A percentile compares a stretch with the other conserved stretches of the same genome.
Evolutionary conservation across 306 rosid genomes (phyloP).

Genomic region (Rosa multiflora): DNA sequence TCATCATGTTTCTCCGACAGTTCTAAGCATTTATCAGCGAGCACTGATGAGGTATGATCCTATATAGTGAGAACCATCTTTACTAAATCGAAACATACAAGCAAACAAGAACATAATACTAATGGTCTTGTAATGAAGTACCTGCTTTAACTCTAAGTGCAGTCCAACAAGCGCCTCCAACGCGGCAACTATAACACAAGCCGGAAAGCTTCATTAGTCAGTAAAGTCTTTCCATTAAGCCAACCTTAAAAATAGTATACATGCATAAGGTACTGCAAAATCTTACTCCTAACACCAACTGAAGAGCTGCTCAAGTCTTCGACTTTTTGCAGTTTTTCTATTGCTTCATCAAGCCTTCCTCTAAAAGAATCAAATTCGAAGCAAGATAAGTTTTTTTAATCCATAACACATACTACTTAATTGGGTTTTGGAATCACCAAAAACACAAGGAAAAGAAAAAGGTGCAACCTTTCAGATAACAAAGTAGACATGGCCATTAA

Average conservation of each 20-base stretch:
- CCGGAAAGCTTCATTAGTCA: slow-evolving; percentile 21
- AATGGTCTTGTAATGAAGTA: slow-evolving; percentile 13
- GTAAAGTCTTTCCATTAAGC: not conserved
- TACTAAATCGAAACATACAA: slow-evolving; percentile 22
- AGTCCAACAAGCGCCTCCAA: slow-evolving; percentile 85
- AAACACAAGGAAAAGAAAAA: not conserved
- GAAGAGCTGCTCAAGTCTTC: slow-evolving; percentile 57
- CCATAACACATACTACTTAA: not conserved
- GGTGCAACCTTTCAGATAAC: slow-evolving; percentile 64
- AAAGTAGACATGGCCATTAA: slow-evolving; percentile 75
- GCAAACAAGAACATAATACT: not conserved
- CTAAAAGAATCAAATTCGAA: slow-evolving; percentile 30
- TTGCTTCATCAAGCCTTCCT: slow-evolving; percentile 61
- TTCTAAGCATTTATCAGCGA: slow-evolving; percentile 76
- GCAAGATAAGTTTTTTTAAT: not conserved
- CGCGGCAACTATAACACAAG: slow-evolving; percentile 67
- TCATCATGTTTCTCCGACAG: slow-evolving; percentile 40
- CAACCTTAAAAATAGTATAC: slow-evolving; percentile 4
- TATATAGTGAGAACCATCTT: slow-evolving; percentile 40
- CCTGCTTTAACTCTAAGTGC: slow-evolving; percentile 71
- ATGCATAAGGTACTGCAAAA: not conserved
- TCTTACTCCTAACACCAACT: slow-evolving; percentile 63
- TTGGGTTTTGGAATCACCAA: slow-evolving; percentile 6
- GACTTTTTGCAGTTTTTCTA: slow-evolving; percentile 60
- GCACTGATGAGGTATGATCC: slow-evolving; percentile 74